Evolutionary conservation across 2,329 filamentous ascomycete species (phyloP).

Genomic region (Cryphonectria naterciae): DNA sequence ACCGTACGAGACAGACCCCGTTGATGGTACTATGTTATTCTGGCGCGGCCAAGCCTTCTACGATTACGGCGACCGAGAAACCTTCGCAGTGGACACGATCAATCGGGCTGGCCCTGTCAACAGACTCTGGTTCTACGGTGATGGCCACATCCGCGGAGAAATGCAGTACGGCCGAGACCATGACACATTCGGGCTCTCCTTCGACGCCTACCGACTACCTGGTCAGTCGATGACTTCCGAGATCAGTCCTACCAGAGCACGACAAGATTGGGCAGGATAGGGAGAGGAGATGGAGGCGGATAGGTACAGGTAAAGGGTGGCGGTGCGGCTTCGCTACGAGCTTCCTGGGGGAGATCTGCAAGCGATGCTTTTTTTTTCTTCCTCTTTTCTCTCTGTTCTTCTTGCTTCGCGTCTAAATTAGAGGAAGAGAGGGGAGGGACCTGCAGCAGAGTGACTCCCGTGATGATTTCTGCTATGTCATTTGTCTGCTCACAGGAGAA

Average conservation of each 20-base stretch:
- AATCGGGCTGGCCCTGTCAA: conserved; percentile 37
- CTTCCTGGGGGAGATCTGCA: background rate
- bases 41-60: conserved; percentile 44
- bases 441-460: background rate
- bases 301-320: background rate
- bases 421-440: background rate
- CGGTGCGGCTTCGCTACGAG: background rate
- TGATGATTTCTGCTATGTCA: background rate
- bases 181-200: conserved; percentile 35
- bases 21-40: conserved; percentile 34
- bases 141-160: conserved; percentile 40
- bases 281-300: background rate
- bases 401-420: background rate
- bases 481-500: background rate
- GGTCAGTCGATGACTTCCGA: conserved; percentile 33
- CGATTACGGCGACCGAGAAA: conserved; percentile 33
- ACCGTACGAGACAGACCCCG: conserved; percentile 38
- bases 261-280: conserved; percentile 13
- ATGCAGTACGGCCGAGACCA: conserved; percentile 25
- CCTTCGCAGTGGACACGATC: conserved; percentile 13
- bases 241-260: conserved; percentile 21
- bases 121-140: conserved; percentile 44
- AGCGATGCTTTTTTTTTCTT: background rate
- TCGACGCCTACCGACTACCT: conserved; percentile 34
- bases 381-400: background rate